Evolutionary conservation across 2,329 filamentous ascomycete genomes (phyloP), one percentile per base, ranked within the genome.

Genomic region (Plenodomus biglobosus): DNA sequence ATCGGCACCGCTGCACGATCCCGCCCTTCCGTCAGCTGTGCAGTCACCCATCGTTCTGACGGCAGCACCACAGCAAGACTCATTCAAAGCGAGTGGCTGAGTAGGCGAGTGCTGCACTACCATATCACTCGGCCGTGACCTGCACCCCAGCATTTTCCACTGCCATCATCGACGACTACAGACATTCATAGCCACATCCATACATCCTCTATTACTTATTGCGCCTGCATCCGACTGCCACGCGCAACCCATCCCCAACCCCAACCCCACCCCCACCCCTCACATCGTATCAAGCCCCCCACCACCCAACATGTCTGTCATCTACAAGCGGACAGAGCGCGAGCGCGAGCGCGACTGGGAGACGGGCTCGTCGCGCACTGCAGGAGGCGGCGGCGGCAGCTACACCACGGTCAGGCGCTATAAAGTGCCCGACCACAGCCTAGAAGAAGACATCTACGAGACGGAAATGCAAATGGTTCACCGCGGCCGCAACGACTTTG

Each of bases 381-480:
- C 35, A 39, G 37, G 39, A 8, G 42, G 42, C 21, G 58, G 62
- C 62, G 71, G 71, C 50, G 75, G 53, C 21, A 66, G 72, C 53
- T 80, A 78, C 60, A 80, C 78, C 55, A 82, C 79, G 6, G 78
- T 85, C 58, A 82, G 81, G 64, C 80, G 82, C 60, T 85, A 86
- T 73, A 76, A 77, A 52, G 68, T 79, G n/a, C 78, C 78, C 41
- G 77, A 80, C 40, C 58, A 59, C 44, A 71, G 72, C 48, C 71
- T 75, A 32, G 65, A 72, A 38, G 66, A 70, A 42, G 74, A 76
- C 49, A 65, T 64, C 22, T 73, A 75, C 58, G 73, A 77, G 52
- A 71, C 76, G 43, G 77, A 80, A 58, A 77, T 78, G 56, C 73
- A 76, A 47, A 74, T 81, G 51, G 72, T 78, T 51, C 27, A 32